Base-by-base conservation (phyloP, 2,329 filamentous ascomycete species). In the Berkeleyomyces rouxiae region DNA sequence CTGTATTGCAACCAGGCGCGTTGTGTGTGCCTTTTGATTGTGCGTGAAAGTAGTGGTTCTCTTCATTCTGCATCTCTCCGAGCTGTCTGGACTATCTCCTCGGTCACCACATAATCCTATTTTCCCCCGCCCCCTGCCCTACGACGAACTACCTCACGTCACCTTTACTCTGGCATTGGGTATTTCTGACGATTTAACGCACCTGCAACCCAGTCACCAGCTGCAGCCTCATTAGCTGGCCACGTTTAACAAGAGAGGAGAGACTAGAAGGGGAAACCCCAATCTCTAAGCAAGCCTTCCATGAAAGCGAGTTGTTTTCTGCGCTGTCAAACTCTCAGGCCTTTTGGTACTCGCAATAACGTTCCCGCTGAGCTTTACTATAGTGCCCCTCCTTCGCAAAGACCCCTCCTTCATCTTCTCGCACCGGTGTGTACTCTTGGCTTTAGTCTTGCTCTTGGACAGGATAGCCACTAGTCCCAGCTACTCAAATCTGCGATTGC, bases 311-410 rank as follows among this genome's bases (percentile, higher is more conserved):
- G 51, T 55, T 13, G 43, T 46, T 46, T 11, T 11, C 16, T 13
- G 43, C 16, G 43, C 43, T n/a, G 3, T 36, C 51, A 36, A 33
- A 36, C 36, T 7, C 5, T 37, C 51, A 55, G 51, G 51, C 51
- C 39, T 31, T n/a, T 16, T 55, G 7, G 37, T 39, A 11, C 13
- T 39, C n/a, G 33, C 11, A 37, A 36, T 4, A 36, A 47, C 2
- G 9, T 46, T 42, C 46, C 5, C 9, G 42, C 36, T 59, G 31
- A 47, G 16, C 31, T 9, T 42, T 47, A n/a, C 36, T 42, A 40
- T 59, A 23, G 58, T n/a, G 36, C 62, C 57, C 62, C 62, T 63
- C 62, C 58, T 63, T 60, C 61, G 36, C 40, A 62, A 62, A 58
- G 49, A 62, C 55, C 39, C 53, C 61, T 46, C 39, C 61, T 46